phyloP scores from a whole-genome alignment of 2,329 filamentous ascomycete species.

The Colletotrichum australisinense region DNA sequence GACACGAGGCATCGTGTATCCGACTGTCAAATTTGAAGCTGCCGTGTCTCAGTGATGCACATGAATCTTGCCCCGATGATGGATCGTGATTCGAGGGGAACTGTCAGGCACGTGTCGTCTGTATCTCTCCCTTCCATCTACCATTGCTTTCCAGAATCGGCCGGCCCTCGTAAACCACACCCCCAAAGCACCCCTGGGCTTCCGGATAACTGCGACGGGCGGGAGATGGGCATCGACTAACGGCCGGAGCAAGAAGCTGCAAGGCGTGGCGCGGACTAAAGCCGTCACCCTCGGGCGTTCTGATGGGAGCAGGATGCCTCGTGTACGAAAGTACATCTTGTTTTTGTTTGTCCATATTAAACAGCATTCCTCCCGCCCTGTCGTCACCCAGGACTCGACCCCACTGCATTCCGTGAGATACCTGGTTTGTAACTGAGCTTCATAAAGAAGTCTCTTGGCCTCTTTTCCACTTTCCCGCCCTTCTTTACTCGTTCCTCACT shows the following conservation, averaged over 20 bases:
- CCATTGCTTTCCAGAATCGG: constrained; percentile 18
- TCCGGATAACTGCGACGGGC: not conserved
- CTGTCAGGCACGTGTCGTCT: not conserved
- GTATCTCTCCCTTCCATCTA: constrained; percentile 19
- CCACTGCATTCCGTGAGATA: constrained; percentile 13
- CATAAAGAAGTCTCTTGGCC: not conserved
- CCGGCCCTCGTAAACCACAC: not conserved
- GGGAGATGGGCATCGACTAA: constrained; percentile 22
- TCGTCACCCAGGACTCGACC: not conserved
- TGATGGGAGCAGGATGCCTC: not conserved
- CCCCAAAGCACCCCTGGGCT: not conserved
- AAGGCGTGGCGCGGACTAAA: constrained; percentile 26
- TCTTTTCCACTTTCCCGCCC: not conserved
- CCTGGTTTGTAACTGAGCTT: not conserved
- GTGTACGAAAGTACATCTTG: not conserved
- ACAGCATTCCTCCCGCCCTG: constrained; percentile 22
- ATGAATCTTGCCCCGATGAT: constrained; percentile 15
- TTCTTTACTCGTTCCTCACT: constrained; percentile 1
- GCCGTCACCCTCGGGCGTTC: constrained; percentile 28
- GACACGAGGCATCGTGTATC: not conserved
- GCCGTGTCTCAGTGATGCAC: constrained; percentile 27
- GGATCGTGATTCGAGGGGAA: not conserved
- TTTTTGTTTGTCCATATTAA: constrained; percentile 27
- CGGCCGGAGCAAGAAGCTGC: constrained; percentile 12
- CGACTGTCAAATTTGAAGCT: not conserved